Evolutionary conservation across 1,284 basidiomycete genomes (phyloP), one percentile per base, ranked within the genome.

Genomic region (Ustilago crameri): DNA sequence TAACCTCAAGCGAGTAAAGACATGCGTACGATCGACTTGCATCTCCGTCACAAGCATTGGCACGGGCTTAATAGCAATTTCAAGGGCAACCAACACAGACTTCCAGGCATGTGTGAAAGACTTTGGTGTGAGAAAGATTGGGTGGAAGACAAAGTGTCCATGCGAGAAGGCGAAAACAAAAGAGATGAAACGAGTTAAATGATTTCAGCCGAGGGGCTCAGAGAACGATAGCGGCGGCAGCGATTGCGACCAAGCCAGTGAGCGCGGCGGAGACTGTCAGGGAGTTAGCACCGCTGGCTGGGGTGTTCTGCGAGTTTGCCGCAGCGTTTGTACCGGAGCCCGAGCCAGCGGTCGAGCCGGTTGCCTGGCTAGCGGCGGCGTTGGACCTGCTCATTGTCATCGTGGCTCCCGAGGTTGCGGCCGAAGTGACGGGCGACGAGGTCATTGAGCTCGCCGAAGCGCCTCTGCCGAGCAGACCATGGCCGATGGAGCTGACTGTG

Each of bases 101-200:
- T 24, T 20, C 17, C 7, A 49, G 7, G 10, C n/a, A 24, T 8
- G 22, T 17, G 35, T 26, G 2, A 38, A n/a, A 20, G 12, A 34
- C 32, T 20, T 5, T 15, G 45, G 20, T 3, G 17, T 20, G 27
- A 17, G n/a, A n/a, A 41, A 5, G 24, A 3, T 15, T 18, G 2
- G n/a, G 35, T 23, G 24, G 18, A 38, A 37, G 17, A n/a, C 41
- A 45, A 24, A 63, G 35, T 56, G 64, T 67, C 64, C 58, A 53
- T 67, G 58, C 45, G 46, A 53, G 64, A 67, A 67, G 44, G 50
- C 57, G 53, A 61, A 56, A 24, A 18, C 42, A 26, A 9, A 45
- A 23, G 10, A 42, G 22, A 26, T 8, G 38, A 41, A 38, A 23
- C 22, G 1, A 26, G n/a, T 40, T 17, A 5, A 15, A 4, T 23